phyloP scores from a whole-genome alignment of 2,329 filamentous ascomycete species.

The Gyromitra esculenta region DNA sequence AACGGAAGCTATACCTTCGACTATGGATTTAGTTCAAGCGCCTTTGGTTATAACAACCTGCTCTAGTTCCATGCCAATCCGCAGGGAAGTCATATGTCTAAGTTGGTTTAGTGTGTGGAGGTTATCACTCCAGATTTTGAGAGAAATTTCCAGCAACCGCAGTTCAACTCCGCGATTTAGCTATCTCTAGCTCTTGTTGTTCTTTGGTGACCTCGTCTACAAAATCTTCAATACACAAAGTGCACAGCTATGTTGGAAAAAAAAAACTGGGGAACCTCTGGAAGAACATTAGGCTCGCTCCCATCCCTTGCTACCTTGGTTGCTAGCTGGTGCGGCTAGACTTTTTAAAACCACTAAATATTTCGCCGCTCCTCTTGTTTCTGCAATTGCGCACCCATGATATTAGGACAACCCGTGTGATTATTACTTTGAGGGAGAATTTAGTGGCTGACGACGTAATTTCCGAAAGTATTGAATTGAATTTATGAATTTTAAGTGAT shows the following conservation, averaged over 20 bases:
- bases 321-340: background rate
- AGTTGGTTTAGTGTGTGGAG: constrained; percentile 41
- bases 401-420: too few species aligned
- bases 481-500: too few species aligned
- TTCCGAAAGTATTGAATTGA: background rate
- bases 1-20: background rate
- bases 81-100: background rate
- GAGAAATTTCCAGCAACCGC: constrained; percentile 31
- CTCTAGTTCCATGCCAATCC: background rate
- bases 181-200: constrained; percentile 8
- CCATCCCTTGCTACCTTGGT: too few species aligned
- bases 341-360: background rate
- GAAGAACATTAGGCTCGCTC: too few species aligned
- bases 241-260: background rate
- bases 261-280: background rate
- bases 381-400: background rate
- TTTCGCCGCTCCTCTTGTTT: background rate
- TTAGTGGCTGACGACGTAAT: background rate
- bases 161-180: constrained; percentile 45
- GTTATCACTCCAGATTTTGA: constrained; percentile 48
- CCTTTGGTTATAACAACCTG: background rate
- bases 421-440: background rate
- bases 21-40: background rate
- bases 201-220: too few species aligned
- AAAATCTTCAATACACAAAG: background rate